Conservation (phyloP, 768 basidiomycete species). For the Tulasnella calospora region DNA sequence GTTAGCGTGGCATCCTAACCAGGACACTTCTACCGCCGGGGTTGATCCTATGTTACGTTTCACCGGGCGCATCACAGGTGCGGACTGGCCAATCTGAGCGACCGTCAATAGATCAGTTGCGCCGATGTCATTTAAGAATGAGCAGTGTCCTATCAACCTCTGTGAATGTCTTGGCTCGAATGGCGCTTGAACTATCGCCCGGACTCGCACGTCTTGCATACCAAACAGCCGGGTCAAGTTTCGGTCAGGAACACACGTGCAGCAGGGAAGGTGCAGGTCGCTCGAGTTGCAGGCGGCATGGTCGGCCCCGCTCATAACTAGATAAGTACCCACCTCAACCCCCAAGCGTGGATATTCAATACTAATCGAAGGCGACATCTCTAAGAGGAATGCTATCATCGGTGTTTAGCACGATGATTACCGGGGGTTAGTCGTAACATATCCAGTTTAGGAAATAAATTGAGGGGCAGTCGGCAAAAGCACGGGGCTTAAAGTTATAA, state of each 20-base stretch:
- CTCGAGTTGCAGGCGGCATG: no score
- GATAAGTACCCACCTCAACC: no score
- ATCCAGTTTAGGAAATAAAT: background rate
- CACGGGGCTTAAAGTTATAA: background rate
- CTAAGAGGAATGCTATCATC: no score
- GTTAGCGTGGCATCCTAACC: background rate
- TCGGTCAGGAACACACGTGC: background rate
- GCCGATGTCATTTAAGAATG: background rate
- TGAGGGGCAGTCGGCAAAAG: background rate
- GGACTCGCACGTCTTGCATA: background rate
- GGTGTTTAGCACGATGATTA: no score
- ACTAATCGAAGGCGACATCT: no score
- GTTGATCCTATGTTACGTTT: background rate
- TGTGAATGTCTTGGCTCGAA: background rate
- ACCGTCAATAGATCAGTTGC: background rate
- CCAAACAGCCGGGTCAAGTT: background rate
- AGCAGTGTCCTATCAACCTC: background rate
- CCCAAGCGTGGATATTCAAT: no score
- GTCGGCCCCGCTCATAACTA: no score
- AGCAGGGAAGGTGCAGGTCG: no score
- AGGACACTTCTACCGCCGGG: background rate
- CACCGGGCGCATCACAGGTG: background rate
- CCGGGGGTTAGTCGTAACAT: background rate
- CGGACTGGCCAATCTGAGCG: background rate
- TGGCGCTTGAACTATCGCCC: background rate